phyloP scores from a whole-genome alignment of 768 basidiomycete species.

The Podaxis carcinomalis region DNA sequence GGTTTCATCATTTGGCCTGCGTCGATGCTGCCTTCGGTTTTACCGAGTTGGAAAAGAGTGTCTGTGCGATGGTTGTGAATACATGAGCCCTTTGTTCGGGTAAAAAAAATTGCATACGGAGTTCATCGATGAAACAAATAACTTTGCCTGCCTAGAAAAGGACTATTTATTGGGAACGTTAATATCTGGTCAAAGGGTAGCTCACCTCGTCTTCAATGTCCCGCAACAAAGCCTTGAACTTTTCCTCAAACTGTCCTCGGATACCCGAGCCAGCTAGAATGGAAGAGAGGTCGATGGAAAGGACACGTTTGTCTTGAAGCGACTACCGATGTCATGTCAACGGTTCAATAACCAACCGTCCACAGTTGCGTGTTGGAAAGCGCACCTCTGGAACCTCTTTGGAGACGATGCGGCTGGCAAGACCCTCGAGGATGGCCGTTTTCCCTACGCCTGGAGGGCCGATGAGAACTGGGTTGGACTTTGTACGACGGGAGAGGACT shows the following conservation, averaged over 20 bases:
- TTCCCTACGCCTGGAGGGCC: constrained; percentile 91
- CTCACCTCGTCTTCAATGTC: constrained; percentile 84
- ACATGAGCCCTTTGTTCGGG: neutral
- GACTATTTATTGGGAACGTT: neutral
- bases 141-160: constrained; percentile 57
- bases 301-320: constrained; percentile 80
- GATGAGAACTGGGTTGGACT: constrained; percentile 87
- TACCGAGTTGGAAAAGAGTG: constrained; percentile 82
- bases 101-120: constrained; percentile 53
- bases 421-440: constrained; percentile 87
- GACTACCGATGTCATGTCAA: constrained; percentile 42
- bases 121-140: constrained; percentile 94
- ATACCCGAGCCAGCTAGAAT: constrained; percentile 90
- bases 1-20: constrained; percentile 95
- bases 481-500: constrained; percentile 87
- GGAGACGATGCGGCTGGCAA: constrained; percentile 81
- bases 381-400: constrained; percentile 87
- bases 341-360: no score
- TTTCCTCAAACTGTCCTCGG: constrained; percentile 90
- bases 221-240: constrained; percentile 84
- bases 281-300: constrained; percentile 79
- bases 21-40: constrained; percentile 88
- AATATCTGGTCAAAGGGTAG: constrained; percentile 19
- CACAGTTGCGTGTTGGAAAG: neutral
- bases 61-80: constrained; percentile 34